Percentiles rank a stretch among this genome's conserved stretches.
phyloP scores from a whole-genome alignment of 441 rosid genomes.

The Pelargonium citronellum region DNA sequence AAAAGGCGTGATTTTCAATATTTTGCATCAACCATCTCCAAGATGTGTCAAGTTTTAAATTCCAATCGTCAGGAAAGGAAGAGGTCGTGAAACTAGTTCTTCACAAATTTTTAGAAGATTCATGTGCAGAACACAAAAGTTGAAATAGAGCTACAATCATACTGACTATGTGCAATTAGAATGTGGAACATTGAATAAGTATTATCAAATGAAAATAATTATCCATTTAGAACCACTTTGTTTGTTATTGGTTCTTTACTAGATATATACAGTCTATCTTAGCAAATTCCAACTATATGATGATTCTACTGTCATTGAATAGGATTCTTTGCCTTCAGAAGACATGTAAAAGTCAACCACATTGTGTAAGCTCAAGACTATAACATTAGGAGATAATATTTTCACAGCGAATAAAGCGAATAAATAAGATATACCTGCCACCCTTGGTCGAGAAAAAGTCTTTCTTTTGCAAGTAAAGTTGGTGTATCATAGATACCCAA shows the following conservation, averaged over 20 bases:
- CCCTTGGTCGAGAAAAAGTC: constrained; percentile 74
- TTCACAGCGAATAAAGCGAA: constrained; percentile 13
- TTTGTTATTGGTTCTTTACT: background rate
- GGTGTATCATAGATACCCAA: constrained; percentile 77
- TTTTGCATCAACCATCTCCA: too few relatives aligned
- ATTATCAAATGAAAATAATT: too few relatives aligned
- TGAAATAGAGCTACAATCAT: background rate
- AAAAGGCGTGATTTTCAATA: too few relatives aligned
- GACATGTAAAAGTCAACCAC: background rate
- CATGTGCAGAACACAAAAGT: background rate
- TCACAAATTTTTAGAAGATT: background rate
- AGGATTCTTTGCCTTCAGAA: background rate
- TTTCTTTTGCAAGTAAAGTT: constrained; percentile 75
- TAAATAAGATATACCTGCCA: constrained; percentile 69
- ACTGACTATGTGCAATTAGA: background rate
- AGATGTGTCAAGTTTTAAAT: background rate
- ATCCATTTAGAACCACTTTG: background rate
- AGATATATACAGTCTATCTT: background rate
- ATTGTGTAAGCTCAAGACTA: background rate
- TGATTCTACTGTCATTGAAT: background rate
- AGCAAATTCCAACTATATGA: background rate
- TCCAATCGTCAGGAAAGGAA: background rate
- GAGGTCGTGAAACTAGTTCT: background rate
- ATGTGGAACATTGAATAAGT: background rate
- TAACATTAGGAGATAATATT: background rate